These are phyloP conservation scores for Calonectria multiphialidica DNA, from an alignment of 2,329 filamentous ascomycete species.

Conservation along the genomic window DNA sequence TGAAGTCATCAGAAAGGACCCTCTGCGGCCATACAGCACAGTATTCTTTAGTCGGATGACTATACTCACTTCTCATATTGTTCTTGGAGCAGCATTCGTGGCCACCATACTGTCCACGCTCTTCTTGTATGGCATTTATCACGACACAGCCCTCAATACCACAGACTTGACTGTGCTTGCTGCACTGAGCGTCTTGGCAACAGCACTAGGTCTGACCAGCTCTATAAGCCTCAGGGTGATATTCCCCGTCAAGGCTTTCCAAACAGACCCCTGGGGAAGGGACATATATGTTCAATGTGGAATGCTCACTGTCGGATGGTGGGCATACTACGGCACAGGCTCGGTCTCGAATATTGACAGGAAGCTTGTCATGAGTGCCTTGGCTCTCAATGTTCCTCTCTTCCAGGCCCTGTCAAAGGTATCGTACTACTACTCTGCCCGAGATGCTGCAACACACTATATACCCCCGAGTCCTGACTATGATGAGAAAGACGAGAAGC, in stretches of 20 bases:
- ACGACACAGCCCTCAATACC: conserved; percentile 16
- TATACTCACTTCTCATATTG: conserved; percentile 33
- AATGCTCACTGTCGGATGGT: conserved; percentile 10
- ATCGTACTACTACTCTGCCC: conserved; percentile 33
- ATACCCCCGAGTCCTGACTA: not conserved
- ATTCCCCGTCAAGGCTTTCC: conserved; percentile 8
- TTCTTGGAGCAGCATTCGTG: conserved; percentile 31
- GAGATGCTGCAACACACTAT: conserved; percentile 22
- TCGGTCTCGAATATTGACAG: not conserved
- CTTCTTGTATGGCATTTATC: conserved; percentile 34
- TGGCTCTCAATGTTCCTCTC: conserved; percentile 32
- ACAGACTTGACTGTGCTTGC: conserved; percentile 24
- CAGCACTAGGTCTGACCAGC: conserved; percentile 30
- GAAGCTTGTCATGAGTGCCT: conserved; percentile 25
- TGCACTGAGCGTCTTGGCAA: conserved; percentile 24
- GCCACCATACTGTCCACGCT: conserved; percentile 29
- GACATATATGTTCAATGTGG: conserved; percentile 34
- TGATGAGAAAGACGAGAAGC: conserved; percentile 18
- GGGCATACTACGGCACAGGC: not conserved
- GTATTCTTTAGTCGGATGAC: conserved; percentile 17
- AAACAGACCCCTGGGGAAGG: conserved; percentile 34
- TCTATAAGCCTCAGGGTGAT: conserved; percentile 19
- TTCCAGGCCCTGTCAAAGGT: conserved; percentile 31
- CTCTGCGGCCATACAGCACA: conserved; percentile 19
- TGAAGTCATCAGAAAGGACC: conserved; percentile 25